phyloP scores from a whole-genome alignment of 225 moss, liverwort and hornwort genomes.

The Rhytidiadelphus loreus region DNA sequence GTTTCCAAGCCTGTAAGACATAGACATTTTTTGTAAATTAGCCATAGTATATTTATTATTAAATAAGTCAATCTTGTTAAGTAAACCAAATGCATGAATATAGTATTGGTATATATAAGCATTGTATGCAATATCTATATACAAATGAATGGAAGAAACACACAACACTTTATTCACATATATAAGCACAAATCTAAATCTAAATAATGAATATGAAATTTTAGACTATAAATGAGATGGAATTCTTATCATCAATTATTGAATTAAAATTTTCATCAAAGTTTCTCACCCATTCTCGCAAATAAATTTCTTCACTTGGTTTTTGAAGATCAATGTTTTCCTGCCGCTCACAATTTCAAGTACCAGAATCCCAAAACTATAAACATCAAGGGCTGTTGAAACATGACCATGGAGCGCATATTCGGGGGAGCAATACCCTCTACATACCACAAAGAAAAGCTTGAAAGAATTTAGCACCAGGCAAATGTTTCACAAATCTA shows the following conservation, averaged over 20 bases:
- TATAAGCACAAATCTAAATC: not conserved
- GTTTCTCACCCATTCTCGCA: not conserved
- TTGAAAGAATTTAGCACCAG: not conserved
- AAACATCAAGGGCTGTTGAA: not conserved
- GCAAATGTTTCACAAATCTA: not conserved
- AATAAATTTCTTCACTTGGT: not conserved
- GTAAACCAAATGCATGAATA: no score
- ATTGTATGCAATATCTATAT: not conserved
- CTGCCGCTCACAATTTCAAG: not conserved
- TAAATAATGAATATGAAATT: not conserved
- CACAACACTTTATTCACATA: not conserved
- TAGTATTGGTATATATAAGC: not conserved
- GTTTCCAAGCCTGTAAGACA: not conserved
- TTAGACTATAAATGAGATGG: not conserved
- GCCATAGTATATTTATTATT: not conserved
- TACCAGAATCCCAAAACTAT: not conserved
- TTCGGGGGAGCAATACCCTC: not conserved
- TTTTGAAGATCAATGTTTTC: not conserved
- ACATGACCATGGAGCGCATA: not conserved
- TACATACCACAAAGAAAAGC: not conserved
- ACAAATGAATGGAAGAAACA: fast-evolving
- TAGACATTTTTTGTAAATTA: not conserved
- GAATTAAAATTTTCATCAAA: not conserved
- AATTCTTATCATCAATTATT: not conserved
- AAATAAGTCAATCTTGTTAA: fast-evolving